Base-by-base conservation (phyloP, 2,329 filamentous ascomycete genomes). In the Graphium sp. region DNA sequence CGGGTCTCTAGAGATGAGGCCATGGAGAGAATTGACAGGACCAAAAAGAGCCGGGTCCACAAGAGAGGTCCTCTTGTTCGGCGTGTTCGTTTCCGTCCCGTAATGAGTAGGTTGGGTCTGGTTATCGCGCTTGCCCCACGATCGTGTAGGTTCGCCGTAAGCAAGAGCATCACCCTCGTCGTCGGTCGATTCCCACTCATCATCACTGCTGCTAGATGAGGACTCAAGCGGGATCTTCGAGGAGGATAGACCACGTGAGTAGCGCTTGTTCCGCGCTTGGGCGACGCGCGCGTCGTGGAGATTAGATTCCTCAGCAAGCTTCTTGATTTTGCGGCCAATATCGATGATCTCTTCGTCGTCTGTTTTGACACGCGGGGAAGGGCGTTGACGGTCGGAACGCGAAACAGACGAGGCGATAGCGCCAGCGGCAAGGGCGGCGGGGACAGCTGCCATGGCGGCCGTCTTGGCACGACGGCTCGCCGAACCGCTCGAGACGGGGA, bases 31-130 rank as follows among this genome's bases (percentile, higher is more conserved):
- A 43, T 73, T 75, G 30, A 61, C 49, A 10, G 66, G 69, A 4
- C 67, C 69, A 41, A 73, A 74, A 22, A 68, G 50, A 34, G 54
- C 50, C 9, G 67, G 70, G 36, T 72, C 67, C 26, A 72, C 67
- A 16, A 67, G 47, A 13, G 61, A 64, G 26, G 48, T 55, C 42
- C 59, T 62, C 28, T 52, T 46, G 26, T 41, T n/a, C n/a, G n/a
- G n/a, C n/a, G n/a, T n/a, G n/a, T n/a, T n/a, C n/a, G n/a, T n/a
- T 34, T 17, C 20, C 11, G 8, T 10, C 10, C 3, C 12, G 30
- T 13, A 22, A 27, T 7, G 34, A 29, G 15, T 24, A 24, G 21
- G 21, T 10, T 7, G 28, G 25, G n/a, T 21, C 12, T 20, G 12
- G n/a, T n/a, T n/a, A n/a, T n/a, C n/a, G n/a, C n/a, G n/a, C n/a